Base-by-base conservation (phyloP, 257 asterid species). In the Datura wrightii region DNA sequence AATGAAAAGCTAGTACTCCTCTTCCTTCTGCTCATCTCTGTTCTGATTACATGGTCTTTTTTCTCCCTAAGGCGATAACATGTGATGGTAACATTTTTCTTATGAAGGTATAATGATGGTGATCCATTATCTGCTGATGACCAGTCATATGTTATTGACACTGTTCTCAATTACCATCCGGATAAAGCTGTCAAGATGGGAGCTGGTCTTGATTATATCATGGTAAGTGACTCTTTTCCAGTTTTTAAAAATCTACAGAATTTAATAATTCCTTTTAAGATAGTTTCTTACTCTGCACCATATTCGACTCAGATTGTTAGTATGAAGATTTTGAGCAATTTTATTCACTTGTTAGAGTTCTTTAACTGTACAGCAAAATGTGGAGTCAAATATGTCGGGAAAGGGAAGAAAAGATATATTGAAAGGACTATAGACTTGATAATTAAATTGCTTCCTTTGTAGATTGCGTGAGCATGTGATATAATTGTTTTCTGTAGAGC, bases 151-250 rank as follows among this genome's bases (percentile, higher is more conserved):
- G 86, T 96, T 3, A 76, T 91, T 8, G 97, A 94, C 14, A 88
- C 94, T 50, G 98, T 96, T 53, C 88, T 96, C 86, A 93, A 88
- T 86, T 85, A 93, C 83, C 99, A 96, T 82, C 98, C 98, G 0
- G 98, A 94, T 80, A 96, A 94, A 89, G 92, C 93, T 59, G 82
- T 58, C 60, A 96, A 96, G 90, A 89, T 91, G 82, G 98, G 99
- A 82, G 90, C 93, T 82, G 99, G 98, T 84, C 78, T 94, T 52
- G 91, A 93, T 83, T 83, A 92, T 83, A 88, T 96, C 80, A 96
- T 85, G 96, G 99, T 94, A 93, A 63, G 91, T 7, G 65, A n/a
- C 69, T 36, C 66, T 39, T 67, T 41, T 18, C 14, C 14, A 5
- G 2, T n/a, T 48, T 24, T 24, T 31, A 2, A 5, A 72, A 46